Base-by-base conservation (phyloP, 2,329 filamentous ascomycete species). In the Corniculantispora saksenae region DNA sequence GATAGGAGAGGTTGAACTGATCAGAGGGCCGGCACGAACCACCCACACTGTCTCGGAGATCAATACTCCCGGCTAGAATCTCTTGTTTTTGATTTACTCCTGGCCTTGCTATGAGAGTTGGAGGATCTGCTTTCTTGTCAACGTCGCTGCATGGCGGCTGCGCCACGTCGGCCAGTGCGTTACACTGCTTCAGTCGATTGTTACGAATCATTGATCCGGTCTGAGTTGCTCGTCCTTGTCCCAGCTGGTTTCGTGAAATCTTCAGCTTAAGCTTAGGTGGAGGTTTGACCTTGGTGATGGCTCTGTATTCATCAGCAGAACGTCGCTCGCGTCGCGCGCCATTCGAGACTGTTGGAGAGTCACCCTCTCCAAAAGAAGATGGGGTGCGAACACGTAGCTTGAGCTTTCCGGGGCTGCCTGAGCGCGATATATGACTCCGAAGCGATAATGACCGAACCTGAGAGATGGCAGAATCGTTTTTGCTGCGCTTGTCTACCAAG, bases 1-100 rank as follows among this genome's bases (percentile, higher is more conserved):
- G 75, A 63, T 75, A 76, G 15, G 71, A 64, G 61, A 79, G 74
- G 51, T 76, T 75, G 61, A 78, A 77, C 48, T 76, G 76, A 29
- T 78, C 74, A 15, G 76, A 76, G 25, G 69, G 57, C 45, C 69
- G 69, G 8, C 68, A 66, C 1, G 70, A 72, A 43, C 27, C 61
- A 21, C 40, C 48, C 32, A 17, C n/a, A 47, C 59, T 62, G 3
- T 48, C 17, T n/a, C 51, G 29, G 61, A 68, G 66, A 32, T 69
- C 57, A 51, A 67, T 67, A 19, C 54, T 64, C 48, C 63, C 65
- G 5, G 25, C 51, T 29, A 65, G 21, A 1, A 13, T 17, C 32
- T 53, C 58, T 2, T 29, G 21, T 23, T 13, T 6, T 27, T 61
- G 53, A 23, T 40, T 45, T 5, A 4, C 40, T 15, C 21, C 51